Conservation (phyloP, 306 rosid genomes). For the Cicer pinnatifidum region DNA sequence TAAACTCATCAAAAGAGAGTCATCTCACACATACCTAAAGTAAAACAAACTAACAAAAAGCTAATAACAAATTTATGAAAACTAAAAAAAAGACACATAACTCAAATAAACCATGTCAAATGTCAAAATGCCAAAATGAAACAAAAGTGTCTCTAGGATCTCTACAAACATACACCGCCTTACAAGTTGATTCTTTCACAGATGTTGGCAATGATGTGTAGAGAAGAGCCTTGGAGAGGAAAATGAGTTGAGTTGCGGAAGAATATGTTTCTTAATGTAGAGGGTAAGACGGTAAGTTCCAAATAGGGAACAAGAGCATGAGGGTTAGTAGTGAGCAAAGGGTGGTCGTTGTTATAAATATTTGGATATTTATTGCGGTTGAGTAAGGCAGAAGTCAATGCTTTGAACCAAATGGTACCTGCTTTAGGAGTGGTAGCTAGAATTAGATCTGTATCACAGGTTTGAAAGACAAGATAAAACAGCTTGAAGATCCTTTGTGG, state of each 20-base stretch:
- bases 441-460: neutral
- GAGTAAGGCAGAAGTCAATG: slow-evolving; percentile 13
- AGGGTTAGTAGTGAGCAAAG: slow-evolving; percentile 28
- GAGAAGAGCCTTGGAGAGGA: slow-evolving; percentile 37
- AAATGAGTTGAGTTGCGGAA: neutral
- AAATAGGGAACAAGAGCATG: slow-evolving; percentile 26
- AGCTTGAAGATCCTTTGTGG: neutral
- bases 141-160: slow-evolving; percentile 33
- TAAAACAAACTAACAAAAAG: too few relatives aligned
- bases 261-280: neutral
- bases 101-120: too few relatives aligned
- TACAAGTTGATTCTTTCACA: neutral
- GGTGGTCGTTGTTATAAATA: neutral
- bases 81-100: too few relatives aligned
- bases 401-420: slow-evolving; percentile 37
- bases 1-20: too few relatives aligned
- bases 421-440: slow-evolving; percentile 20
- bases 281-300: neutral
- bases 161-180: slow-evolving; percentile 12
- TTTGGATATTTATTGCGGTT: slow-evolving; percentile 1
- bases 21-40: too few relatives aligned
- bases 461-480: neutral
- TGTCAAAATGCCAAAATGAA: slow-evolving; percentile 8
- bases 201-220: slow-evolving; percentile 27
- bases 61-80: too few relatives aligned